Conservation (phyloP, 805 yeast species). For the Kodamaea nitidulidarum region DNA sequence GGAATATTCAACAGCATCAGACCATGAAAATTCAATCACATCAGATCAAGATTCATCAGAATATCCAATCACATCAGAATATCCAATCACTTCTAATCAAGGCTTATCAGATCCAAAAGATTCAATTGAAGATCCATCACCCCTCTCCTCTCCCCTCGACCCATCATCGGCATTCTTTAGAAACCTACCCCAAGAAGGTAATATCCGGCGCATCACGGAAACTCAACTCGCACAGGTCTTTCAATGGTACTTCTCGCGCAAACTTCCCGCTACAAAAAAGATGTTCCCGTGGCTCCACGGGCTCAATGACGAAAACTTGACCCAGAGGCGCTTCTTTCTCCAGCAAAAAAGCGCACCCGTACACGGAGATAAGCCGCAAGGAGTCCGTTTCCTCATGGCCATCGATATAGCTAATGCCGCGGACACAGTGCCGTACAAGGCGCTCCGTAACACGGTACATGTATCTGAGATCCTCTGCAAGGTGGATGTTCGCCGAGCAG, state of each 20-base stretch:
- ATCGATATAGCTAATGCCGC: constrained; percentile 11
- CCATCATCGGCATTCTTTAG: constrained; percentile 7
- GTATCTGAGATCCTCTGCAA: constrained; percentile 52
- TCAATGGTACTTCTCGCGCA: constrained; percentile 35
- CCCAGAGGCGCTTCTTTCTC: constrained; percentile 47
- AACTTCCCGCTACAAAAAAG: constrained; percentile 55
- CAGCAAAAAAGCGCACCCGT: constrained; percentile 18
- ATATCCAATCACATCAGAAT: background rate
- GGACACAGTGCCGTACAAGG: constrained; percentile 4
- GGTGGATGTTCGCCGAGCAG: constrained; percentile 39
- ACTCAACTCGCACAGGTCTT: constrained; percentile 21
- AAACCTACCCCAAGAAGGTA: background rate
- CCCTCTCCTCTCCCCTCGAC: constrained; percentile 8
- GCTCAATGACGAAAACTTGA: constrained; percentile 51
- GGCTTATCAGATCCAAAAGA: background rate
- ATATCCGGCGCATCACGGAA: constrained; percentile 5
- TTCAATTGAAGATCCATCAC: background rate
- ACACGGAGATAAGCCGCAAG: constrained; percentile 19
- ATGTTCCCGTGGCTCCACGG: constrained; percentile 95
- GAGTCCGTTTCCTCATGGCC: constrained; percentile 40
- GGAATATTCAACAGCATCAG: background rate
- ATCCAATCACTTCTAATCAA: background rate
- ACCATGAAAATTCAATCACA: background rate
- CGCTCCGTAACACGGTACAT: constrained; percentile 51
- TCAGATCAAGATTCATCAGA: background rate